Base-by-base conservation (phyloP, 768 basidiomycete species). In the Flagelloscypha sp. region DNA sequence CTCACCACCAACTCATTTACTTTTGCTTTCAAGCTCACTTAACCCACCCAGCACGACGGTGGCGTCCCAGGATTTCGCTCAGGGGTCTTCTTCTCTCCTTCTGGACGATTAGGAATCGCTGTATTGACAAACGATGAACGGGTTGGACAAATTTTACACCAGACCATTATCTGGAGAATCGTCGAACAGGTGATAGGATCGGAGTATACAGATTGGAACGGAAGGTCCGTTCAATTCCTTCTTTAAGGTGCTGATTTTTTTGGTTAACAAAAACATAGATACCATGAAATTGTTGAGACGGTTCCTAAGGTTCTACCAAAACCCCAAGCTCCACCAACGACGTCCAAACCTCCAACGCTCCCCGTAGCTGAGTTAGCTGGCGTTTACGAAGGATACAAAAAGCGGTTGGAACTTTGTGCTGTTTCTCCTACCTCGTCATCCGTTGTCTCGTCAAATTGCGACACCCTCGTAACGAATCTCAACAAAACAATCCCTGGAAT, bases 21-120 rank as follows among this genome's bases (percentile, higher is more conserved):
- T n/a, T n/a, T n/a, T n/a, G n/a, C n/a, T n/a, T n/a, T n/a, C n/a
- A n/a, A n/a, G n/a, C n/a, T n/a, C n/a, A n/a, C 31, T 43, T 42
- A 42, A 34, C 13, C 44, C 4, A 34, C 45, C 21, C 39, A 55
- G 41, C 50, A 54, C 29, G 43, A 44, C 4, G 49, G 52, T 7
- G 34, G 39, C 13, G 32, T 48, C 21, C 42, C 44, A 35, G 49
- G 45, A 11, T 45, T 36, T 24, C 40, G 42, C 16, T 22, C 24
- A 30, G 34, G 36, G 36, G 10, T 45, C 17, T 41, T 40, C 3
- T 40, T 38, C 2, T 44, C 42, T 29, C 44, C 40, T 2, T 37
- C 27, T 36, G 40, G 39, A 6, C 36, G 40, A 15, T 40, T 40
- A 4, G 44, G 30, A 7, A 35, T 45, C 15, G 32, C 30, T 2